phyloP scores from a whole-genome alignment of 768 basidiomycete genomes.

The Boletus pseudo-olivaceus region DNA sequence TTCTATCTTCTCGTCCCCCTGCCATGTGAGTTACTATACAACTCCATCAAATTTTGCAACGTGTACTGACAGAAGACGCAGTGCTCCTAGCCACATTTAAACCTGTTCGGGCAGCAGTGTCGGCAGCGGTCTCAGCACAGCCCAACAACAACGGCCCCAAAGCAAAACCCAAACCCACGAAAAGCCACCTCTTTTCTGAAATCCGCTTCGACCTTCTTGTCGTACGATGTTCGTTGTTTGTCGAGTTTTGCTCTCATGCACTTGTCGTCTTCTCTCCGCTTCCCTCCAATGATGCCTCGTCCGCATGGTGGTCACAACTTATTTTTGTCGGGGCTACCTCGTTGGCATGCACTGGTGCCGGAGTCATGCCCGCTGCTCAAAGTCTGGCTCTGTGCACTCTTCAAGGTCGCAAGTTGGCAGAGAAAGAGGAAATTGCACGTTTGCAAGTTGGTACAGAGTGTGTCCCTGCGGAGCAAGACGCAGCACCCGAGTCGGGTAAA shows the following conservation, averaged over 20 bases:
- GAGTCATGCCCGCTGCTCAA: constrained; percentile 64
- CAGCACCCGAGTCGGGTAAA: constrained; percentile 45
- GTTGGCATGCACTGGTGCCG: constrained; percentile 62
- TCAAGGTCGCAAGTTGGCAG: constrained; percentile 29
- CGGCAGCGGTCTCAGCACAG: constrained; percentile 5
- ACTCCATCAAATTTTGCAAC: constrained; percentile 29
- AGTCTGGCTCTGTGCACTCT: constrained; percentile 72
- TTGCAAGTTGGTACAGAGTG: constrained; percentile 2
- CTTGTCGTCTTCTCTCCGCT: constrained; percentile 54
- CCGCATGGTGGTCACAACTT: constrained; percentile 31
- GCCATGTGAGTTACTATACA: constrained; percentile 48
- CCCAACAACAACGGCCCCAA: constrained; percentile 7
- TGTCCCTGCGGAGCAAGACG: constrained; percentile 15
- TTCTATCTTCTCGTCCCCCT: constrained; percentile 63
- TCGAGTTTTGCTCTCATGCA: constrained; percentile 63
- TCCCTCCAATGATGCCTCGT: constrained; percentile 32
- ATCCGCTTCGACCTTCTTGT: constrained; percentile 68
- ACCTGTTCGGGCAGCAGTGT: constrained; percentile 28
- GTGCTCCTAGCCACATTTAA: constrained; percentile 64
- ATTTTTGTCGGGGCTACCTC: constrained; percentile 60
- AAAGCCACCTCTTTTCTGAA: constrained; percentile 52
- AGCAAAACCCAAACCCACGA: constrained; percentile 45
- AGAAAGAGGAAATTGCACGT: constrained; percentile 36
- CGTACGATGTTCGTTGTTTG: constrained; percentile 57
- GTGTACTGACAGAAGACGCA: constrained; percentile 31